Base-by-base conservation (phyloP, 352 stramenopile species). In the Elongisporangium senticosum region DNA sequence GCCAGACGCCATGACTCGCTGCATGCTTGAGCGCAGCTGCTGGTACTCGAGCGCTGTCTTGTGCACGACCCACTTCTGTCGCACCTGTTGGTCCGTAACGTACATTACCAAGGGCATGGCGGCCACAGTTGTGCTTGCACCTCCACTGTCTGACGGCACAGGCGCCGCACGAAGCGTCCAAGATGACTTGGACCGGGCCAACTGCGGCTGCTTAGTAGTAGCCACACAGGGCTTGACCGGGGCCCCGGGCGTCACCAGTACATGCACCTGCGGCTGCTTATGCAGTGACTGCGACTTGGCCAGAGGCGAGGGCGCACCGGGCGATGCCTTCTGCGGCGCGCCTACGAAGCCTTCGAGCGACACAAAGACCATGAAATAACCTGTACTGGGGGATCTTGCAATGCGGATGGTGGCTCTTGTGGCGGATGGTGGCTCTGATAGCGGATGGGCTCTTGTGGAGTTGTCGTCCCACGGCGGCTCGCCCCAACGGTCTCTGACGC, bases 241-340 rank as follows among this genome's bases (percentile, higher is more conserved):
- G 24, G 79, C 89, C 14, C 77, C 83, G 1, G 83, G 81, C 13
- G 83, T 93, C 19, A 91, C 72, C 22, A 90, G 74, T 4, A 93
- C 79, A 23, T 74, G 67, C 3, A 86, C 64, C 8, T 69, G 65
- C 7, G 69, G 24, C 55, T 70, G 58, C 51, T 59, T 64, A 39
- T 53, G 56, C 13, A 51, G 59, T 6, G 33, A 20, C 10, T 47
- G 51, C 24, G 33, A 8, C 22, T 64, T 26, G 51, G 28, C 28
- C 7, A 39, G 10, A 39, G 28, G 28, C 10, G 28, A 39, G 10
- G 28, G 10, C 28, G 7, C 28, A 11, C 10, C 10, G 28, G 28
- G 28, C 10, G 28, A 8, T 1, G 51, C 53, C 53, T 61, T 61
- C 40, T 48, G 56, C 37, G 28, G 28, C 10, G 55, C 48, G 4